Evolutionary conservation across 1,284 basidiomycete genomes (phyloP), one percentile per base, ranked within the genome.

Genomic region (Apiotrichum mycotoxinovorans): DNA sequence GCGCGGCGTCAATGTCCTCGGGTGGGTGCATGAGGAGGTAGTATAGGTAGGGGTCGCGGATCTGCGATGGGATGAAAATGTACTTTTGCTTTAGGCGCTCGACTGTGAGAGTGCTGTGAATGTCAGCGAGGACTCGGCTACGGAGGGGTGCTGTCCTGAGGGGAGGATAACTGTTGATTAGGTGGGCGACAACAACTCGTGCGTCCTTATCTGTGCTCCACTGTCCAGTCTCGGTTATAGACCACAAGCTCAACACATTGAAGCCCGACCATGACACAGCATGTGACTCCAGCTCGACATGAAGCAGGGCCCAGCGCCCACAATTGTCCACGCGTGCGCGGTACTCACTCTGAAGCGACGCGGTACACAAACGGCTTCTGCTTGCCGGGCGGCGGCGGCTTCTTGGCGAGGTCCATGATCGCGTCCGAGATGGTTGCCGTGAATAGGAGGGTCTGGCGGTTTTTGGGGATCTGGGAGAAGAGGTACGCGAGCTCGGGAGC

Each of bases 391-490:
- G 84, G 82, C 2, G 93, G 89, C 17, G 85, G 77, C 40, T 87
- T 86, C 48, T 84, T 81, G 14, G 87, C 89, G 27, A 98, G 74
- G 10, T 83, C 81, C 66, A 94, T 89, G 53, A 98, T 91, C 0
- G 92, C 85, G 18, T 87, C 83, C 2, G 91, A 94, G 62, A 96
- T 80, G 0, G 96, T 99, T 0, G 96, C 96, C 0, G 96, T 98
- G 76, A 98, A 98, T 27, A 99, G 83, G 62, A 93, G 89, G 0
- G 96, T 98, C 74, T 98, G 96, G 17, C 96, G 82, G 35, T 92
- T 84, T 44, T 84, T 82, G 0, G 96, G 93, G 20, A 98, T 81
- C 37, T 84, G 80, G 38, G 80, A 79, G 71, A 98, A 94, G 22
- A 97, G 75, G 71, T 87, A 85, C 0, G 85, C 83, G 41, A 99